phyloP scores from a whole-genome alignment of 2,329 filamentous ascomycete species.

The Stenocarpella maydis region DNA sequence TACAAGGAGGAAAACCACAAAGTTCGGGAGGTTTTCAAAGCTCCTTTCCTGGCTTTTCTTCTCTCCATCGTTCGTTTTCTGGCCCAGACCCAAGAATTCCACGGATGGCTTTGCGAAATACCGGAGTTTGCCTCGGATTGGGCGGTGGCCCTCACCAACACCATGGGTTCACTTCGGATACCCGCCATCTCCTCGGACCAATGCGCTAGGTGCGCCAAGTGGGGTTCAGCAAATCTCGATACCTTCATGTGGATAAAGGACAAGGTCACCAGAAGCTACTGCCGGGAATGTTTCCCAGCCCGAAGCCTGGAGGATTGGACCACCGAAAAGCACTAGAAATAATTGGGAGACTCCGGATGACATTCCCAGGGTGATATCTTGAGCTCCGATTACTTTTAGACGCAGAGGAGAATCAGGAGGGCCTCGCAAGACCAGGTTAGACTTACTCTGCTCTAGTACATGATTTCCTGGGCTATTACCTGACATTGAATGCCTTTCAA shows the following conservation, averaged over 20 bases:
- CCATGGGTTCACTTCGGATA: neutral
- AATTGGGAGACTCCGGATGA: accelerated
- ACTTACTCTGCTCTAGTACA: too few species aligned
- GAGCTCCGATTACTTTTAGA: neutral
- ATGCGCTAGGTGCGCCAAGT: neutral
- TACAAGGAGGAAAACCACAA: neutral
- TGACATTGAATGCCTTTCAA: too few species aligned
- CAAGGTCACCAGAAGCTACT: accelerated
- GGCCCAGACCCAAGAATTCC: neutral
- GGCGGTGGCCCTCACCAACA: neutral
- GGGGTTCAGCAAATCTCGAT: neutral
- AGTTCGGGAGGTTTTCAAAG: neutral
- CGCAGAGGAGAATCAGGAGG: neutral
- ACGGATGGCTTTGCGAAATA: neutral
- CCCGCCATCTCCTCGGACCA: neutral
- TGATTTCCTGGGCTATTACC: too few species aligned
- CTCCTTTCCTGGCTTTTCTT: neutral
- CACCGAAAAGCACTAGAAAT: neutral
- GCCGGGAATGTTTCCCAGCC: neutral
- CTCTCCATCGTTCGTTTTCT: neutral
- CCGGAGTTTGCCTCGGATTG: neutral
- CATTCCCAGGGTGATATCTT: too few species aligned
- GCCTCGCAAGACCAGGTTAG: too few species aligned
- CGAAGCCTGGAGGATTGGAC: neutral
- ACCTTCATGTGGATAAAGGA: neutral